phyloP scores from a whole-genome alignment of 2,329 filamentous ascomycete genomes.

The Dothideomycetes sp. region DNA sequence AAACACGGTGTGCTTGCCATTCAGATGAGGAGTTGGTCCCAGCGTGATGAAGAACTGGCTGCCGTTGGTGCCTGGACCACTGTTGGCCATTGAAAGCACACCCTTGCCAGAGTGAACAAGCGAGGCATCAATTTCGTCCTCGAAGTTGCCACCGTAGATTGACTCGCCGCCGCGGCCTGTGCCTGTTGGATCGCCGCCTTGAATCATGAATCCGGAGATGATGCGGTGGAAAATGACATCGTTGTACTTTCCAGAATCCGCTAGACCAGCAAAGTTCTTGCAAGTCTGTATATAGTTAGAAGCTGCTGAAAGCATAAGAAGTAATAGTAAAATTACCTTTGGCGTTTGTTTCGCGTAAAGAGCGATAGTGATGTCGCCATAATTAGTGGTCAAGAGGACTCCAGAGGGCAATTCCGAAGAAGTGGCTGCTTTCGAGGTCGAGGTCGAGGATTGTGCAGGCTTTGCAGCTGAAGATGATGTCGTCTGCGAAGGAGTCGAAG shows the following conservation, averaged over 20 bases:
- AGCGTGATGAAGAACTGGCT: constrained; percentile 98
- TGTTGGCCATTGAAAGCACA: constrained; percentile 92
- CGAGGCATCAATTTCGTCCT: constrained; percentile 80
- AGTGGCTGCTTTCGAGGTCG: constrained; percentile 1
- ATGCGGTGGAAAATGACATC: constrained; percentile 43
- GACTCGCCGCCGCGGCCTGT: constrained; percentile 73
- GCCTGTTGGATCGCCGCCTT: constrained; percentile 89
- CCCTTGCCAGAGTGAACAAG: constrained; percentile 70
- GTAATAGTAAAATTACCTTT: constrained; percentile 13
- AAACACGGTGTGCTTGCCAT: constrained; percentile 92
- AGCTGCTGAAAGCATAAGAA: not conserved
- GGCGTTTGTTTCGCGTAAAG: constrained; percentile 21
- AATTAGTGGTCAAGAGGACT: constrained; percentile 21
- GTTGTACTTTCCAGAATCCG: constrained; percentile 22
- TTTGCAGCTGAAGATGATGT: constrained; percentile 10
- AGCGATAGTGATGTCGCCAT: constrained; percentile 22
- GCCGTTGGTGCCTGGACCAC: constrained; percentile 84
- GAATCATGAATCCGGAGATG: constrained; percentile 94
- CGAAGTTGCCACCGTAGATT: constrained; percentile 81
- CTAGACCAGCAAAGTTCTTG: constrained; percentile 24
- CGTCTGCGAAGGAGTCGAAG: constrained; percentile 3
- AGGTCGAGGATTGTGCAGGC: too few relatives aligned
- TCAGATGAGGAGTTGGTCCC: constrained; percentile 73
- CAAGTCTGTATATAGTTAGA: constrained; percentile 15
- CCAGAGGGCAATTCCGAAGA: constrained; percentile 5